These are phyloP conservation scores for Penicillium cinerascens DNA, from an alignment of 495 filamentous ascomycete species.

Conservation along the genomic window DNA sequence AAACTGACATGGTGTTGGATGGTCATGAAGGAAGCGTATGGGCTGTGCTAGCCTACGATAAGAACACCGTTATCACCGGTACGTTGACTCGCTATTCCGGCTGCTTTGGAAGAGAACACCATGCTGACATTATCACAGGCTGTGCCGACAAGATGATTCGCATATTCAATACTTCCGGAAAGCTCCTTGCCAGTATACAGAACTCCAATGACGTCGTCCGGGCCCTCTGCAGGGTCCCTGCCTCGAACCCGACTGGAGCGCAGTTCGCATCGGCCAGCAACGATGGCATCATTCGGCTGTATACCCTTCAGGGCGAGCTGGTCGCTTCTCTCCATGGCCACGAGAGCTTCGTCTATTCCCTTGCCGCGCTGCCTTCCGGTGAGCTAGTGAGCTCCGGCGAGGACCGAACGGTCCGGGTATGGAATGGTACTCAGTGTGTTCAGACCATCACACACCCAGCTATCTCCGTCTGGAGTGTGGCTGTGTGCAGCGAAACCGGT, in stretches of 20 bases:
- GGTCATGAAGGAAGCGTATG: conserved; percentile 82
- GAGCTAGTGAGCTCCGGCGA: conserved; percentile 90
- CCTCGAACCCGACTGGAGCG: conserved; percentile 70
- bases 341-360: conserved; percentile 92
- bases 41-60: conserved; percentile 82
- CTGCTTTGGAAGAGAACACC: no score
- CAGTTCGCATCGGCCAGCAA: conserved; percentile 89
- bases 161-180: conserved; percentile 67
- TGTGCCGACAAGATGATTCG: conserved; percentile 89
- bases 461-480: conserved; percentile 92
- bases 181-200: conserved; percentile 61
- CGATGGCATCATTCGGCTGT: conserved; percentile 79
- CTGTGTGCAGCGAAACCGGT: conserved; percentile 72
- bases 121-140: conserved; percentile 33
- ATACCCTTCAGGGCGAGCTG: conserved; percentile 70
- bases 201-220: conserved; percentile 78
- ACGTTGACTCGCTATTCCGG: background rate
- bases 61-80: conserved; percentile 79
- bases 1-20: conserved; percentile 63
- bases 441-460: conserved; percentile 98
- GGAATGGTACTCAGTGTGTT: conserved; percentile 75
- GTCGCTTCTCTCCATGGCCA: conserved; percentile 78
- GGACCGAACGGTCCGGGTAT: conserved; percentile 86
- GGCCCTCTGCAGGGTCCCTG: conserved; percentile 78
- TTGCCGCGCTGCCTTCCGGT: conserved; percentile 72